These are phyloP conservation scores for Beauveria rudraprayagi DNA, from an alignment of 2,329 filamentous ascomycete genomes.

Conservation along the genomic window DNA sequence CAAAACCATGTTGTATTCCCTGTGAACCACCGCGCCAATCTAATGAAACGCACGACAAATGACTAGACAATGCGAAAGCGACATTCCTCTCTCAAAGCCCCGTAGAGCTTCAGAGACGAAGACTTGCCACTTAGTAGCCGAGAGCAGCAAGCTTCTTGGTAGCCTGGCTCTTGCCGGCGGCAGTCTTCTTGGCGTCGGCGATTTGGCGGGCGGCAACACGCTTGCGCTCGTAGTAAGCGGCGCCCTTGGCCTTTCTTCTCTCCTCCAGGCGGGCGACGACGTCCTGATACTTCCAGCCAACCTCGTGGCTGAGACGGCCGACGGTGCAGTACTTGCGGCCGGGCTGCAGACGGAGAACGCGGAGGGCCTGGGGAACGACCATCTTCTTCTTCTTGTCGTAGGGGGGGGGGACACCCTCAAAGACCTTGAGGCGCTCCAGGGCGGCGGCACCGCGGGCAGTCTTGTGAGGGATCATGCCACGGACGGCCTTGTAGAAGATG, in stretches of 20 bases:
- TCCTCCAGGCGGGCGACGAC: constrained; percentile 98
- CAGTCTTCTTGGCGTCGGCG: constrained; percentile 85
- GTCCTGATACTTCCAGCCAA: constrained; percentile 99
- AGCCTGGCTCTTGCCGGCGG: constrained; percentile 78
- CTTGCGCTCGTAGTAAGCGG: constrained; percentile 99
- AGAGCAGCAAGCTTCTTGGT: constrained; percentile 36
- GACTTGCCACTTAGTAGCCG: constrained; percentile 8
- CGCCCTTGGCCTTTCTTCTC: constrained; percentile 98
- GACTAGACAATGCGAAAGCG: constrained; percentile 32
- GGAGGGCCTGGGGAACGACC: constrained; percentile 96
- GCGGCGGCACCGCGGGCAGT: constrained; percentile 94
- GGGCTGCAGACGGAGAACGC: constrained; percentile 93
- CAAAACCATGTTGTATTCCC: constrained; percentile 39
- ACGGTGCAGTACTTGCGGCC: constrained; percentile 99
- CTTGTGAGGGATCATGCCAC: constrained; percentile 99
- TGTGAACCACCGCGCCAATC: constrained; percentile 46
- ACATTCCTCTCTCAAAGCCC: not conserved
- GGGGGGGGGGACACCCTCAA: constrained; percentile 96
- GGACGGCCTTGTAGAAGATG: constrained; percentile 99
- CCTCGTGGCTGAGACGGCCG: constrained; percentile 94
- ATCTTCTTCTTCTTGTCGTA: constrained; percentile 99
- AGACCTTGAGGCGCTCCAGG: constrained; percentile 98
- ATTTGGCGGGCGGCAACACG: constrained; percentile 89
- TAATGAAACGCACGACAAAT: constrained; percentile 45
- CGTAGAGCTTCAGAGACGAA: not conserved